Evolutionary conservation across 768 basidiomycete genomes (phyloP).

Genomic region (Suillus placidus): DNA sequence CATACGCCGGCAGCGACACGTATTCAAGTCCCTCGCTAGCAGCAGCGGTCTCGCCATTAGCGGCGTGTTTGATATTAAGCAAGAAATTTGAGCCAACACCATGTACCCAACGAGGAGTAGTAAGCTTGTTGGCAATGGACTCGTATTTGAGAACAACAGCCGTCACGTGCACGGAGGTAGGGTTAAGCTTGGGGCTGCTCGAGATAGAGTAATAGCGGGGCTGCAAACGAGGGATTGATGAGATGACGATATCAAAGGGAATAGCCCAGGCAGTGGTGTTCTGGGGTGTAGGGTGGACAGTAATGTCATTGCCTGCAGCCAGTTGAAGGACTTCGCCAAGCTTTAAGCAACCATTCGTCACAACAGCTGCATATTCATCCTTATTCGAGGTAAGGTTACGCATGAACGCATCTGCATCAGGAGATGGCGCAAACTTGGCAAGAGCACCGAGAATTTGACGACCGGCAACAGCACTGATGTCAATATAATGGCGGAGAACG

Average conservation of each 20-base stretch:
- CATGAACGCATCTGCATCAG: slow-evolving; percentile 73
- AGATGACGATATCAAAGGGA: slow-evolving; percentile 96
- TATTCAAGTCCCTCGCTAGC: slow-evolving; percentile 41
- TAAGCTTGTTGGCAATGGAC: slow-evolving; percentile 55
- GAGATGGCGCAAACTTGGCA: slow-evolving; percentile 85
- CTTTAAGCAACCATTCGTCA: slow-evolving; percentile 83
- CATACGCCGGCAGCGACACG: slow-evolving; percentile 66
- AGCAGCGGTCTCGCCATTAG: slow-evolving; percentile 58
- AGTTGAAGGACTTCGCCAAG: slow-evolving; percentile 92
- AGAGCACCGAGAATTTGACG: slow-evolving; percentile 90
- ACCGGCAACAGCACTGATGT: slow-evolving; percentile 92
- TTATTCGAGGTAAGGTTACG: slow-evolving; percentile 83
- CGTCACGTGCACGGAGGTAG: slow-evolving; percentile 92
- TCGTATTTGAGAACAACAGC: slow-evolving; percentile 95
- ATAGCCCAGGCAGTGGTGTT: slow-evolving; percentile 89
- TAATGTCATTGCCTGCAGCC: slow-evolving; percentile 79
- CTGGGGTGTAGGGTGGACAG: slow-evolving; percentile 54
- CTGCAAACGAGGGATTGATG: slow-evolving; percentile 90
- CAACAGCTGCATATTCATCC: slow-evolving; percentile 78
- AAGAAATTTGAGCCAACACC: slow-evolving; percentile 96
- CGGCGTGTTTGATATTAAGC: slow-evolving; percentile 84
- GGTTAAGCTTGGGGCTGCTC: slow-evolving; percentile 89
- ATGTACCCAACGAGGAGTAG: slow-evolving; percentile 69
- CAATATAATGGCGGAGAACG: slow-evolving; percentile 95
- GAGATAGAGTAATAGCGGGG: slow-evolving; percentile 99